Evolutionary conservation across 306 rosid species (phyloP).

Genomic region (Pyrus bretschneideri): DNA sequence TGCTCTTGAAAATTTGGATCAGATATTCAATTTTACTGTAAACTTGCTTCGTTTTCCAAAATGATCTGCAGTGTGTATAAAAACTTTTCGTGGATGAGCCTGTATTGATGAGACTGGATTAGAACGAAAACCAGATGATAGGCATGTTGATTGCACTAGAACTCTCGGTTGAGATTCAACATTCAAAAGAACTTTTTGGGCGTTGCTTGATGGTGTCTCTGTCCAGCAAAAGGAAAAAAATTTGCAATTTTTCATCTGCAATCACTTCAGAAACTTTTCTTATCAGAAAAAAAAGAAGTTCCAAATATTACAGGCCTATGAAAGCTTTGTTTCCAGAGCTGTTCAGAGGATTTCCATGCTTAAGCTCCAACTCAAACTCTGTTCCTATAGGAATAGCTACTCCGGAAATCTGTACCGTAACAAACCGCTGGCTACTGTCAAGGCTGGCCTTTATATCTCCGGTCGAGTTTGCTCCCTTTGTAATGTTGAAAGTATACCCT

Average conservation of each 20-base stretch:
- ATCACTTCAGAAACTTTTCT: background rate
- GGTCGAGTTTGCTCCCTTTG: slow-evolving; percentile 18
- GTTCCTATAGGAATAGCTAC: slow-evolving; percentile 49
- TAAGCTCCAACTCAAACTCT: slow-evolving; percentile 47
- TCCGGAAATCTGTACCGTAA: slow-evolving; percentile 29
- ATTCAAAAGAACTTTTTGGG: background rate
- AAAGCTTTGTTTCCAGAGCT: background rate
- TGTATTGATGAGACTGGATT: background rate
- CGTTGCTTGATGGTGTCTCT: background rate
- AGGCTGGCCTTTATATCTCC: slow-evolving; percentile 15
- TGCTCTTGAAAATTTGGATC: background rate
- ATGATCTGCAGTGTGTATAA: background rate
- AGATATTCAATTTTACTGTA: background rate
- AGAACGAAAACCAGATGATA: background rate
- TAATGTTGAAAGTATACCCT: slow-evolving; percentile 16
- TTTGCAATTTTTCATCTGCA: background rate
- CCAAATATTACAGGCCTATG: background rate
- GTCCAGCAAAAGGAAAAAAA: too few relatives aligned
- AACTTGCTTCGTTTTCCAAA: background rate
- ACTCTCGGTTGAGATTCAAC: background rate
- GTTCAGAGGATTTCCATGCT: background rate
- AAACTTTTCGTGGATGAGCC: background rate
- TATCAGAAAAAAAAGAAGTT: background rate
- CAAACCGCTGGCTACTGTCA: slow-evolving; percentile 28
- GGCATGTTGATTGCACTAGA: background rate